phyloP scores from a whole-genome alignment of 495 filamentous ascomycete species.

The Podospora pseudocomata region DNA sequence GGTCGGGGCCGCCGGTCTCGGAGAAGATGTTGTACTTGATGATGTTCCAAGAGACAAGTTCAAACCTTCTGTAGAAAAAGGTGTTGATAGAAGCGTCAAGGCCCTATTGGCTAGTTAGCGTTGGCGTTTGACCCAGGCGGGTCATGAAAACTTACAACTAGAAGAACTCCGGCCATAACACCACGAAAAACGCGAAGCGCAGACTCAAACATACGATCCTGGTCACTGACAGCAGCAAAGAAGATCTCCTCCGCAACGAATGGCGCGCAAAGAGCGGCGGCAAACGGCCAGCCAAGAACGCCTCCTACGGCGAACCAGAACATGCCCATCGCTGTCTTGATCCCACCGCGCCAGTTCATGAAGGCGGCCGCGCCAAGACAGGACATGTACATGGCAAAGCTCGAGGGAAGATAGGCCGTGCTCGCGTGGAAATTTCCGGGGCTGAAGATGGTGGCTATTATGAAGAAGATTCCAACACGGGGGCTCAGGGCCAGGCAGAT shows the following conservation, averaged over 20 bases:
- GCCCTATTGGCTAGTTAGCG: slow-evolving; percentile 27
- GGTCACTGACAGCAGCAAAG: slow-evolving; percentile 55
- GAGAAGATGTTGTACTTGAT: slow-evolving; percentile 93
- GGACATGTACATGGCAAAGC: slow-evolving; percentile 92
- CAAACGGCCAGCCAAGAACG: slow-evolving; percentile 93
- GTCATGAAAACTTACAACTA: slow-evolving; percentile 59
- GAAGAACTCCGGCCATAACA: slow-evolving; percentile 56
- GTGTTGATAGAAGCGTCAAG: slow-evolving; percentile 65
- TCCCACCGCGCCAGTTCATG: slow-evolving; percentile 74
- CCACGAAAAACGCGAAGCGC: slow-evolving; percentile 63
- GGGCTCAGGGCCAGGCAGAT: slow-evolving; percentile 71
- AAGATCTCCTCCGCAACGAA: slow-evolving; percentile 73
- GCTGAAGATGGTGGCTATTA: slow-evolving; percentile 68
- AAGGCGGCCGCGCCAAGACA: slow-evolving; percentile 86
- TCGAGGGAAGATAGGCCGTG: slow-evolving; percentile 82
- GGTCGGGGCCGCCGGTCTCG: slow-evolving; percentile 74
- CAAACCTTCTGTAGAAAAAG: slow-evolving; percentile 76
- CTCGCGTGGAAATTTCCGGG: slow-evolving; percentile 94
- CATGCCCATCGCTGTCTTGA: slow-evolving; percentile 75
- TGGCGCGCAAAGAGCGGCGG: slow-evolving; percentile 75
- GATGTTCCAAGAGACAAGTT: slow-evolving; percentile 84
- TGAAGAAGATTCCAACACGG: slow-evolving; percentile 77
- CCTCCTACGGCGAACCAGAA: slow-evolving; percentile 91
- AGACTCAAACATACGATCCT: slow-evolving; percentile 54
- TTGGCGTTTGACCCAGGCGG: slow-evolving; percentile 19